Percentiles rank a stretch among this genome's conserved stretches.
phyloP scores from a whole-genome alignment of 768 basidiomycete genomes.

The Tulasnella sp. region DNA sequence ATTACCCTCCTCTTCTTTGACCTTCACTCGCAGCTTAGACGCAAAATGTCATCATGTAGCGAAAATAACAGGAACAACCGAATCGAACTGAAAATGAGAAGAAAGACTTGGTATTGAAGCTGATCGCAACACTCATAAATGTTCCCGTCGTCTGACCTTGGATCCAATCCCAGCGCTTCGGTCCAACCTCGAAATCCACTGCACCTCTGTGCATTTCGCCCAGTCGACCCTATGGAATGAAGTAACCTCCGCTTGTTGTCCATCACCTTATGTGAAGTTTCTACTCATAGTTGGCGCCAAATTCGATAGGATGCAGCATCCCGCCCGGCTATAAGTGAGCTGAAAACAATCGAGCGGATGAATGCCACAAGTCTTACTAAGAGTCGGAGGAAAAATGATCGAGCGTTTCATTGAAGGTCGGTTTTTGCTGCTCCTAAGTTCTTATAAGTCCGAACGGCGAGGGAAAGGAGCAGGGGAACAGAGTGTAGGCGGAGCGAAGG shows the following conservation, averaged over 20 bases:
- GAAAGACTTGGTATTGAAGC: too few species aligned
- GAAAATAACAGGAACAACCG: too few species aligned
- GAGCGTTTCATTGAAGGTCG: neutral
- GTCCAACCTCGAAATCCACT: slow-evolving; percentile 45
- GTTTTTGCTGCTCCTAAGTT: slow-evolving; percentile 14
- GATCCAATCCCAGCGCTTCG: slow-evolving; percentile 53
- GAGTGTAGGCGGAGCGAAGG: neutral
- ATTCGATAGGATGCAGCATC: slow-evolving; percentile 13
- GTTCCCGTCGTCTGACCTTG: slow-evolving; percentile 51
- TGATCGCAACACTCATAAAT: neutral
- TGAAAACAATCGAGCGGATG: neutral
- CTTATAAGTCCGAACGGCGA: neutral
- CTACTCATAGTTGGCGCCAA: slow-evolving; percentile 32
- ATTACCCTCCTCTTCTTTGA: too few species aligned
- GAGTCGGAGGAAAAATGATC: neutral
- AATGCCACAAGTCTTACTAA: slow-evolving; percentile 32
- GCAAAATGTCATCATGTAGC: too few species aligned
- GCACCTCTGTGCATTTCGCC: slow-evolving; percentile 44
- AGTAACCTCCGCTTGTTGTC: slow-evolving; percentile 44
- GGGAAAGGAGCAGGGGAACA: neutral
- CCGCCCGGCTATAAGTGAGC: neutral
- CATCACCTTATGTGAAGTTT: slow-evolving; percentile 23
- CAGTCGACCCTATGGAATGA: slow-evolving; percentile 54
- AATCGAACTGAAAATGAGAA: too few species aligned
- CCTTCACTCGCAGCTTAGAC: too few species aligned